Base-by-base conservation (phyloP, 768 basidiomycete genomes). In the Trametes cubensis region DNA sequence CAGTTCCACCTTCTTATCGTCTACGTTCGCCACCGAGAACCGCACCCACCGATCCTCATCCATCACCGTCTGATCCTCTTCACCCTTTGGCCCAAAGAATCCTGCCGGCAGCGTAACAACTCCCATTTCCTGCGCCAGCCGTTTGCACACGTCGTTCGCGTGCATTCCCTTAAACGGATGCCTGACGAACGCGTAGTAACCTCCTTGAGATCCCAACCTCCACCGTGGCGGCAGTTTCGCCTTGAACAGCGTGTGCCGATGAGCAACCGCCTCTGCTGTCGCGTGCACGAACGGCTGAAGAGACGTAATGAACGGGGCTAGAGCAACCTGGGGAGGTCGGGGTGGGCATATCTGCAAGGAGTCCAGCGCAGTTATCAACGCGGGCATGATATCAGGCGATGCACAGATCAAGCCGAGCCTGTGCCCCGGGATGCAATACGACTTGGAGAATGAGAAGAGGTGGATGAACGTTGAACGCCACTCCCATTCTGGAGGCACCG, bases 11-110 rank as follows among this genome's bases (percentile, higher is more conserved):
- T 81, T 78, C 54, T 82, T 84, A 53, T 91, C 88, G 45, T 81
- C 79, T n/a, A 92, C 83, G 72, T 92, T 94, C 14, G 90, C 89
- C 3, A 93, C 87, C 11, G 89, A 90, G 72, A 94, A 89, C 56
- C 91, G 80, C 30, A 93, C 75, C 88, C 89, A 93, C 57, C 81
- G 74, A 41, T 84, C 81, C 67, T 79, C 79, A 7, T 81, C 83
- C 41, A 70, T 69, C 46, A 53, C 63, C 63, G 44, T 70, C 61
- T 58, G 72, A 44, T 66, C 67, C 38, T 71, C 61, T 40, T 72
- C 69, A 53, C 69, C 60, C 44, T 49, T 69, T 47, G 58, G 63
- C 17, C 68, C 72, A 67, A 92, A 91, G 72, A 92, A 91, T 0
- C 74, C 74, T 1, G 82, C 85, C 1, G 92, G 92, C 3, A 94